A percentile compares a stretch with the other conserved stretches of the same genome.
phyloP scores from a whole-genome alignment of 2,329 filamentous ascomycete genomes.

The Alternaria viburni region DNA sequence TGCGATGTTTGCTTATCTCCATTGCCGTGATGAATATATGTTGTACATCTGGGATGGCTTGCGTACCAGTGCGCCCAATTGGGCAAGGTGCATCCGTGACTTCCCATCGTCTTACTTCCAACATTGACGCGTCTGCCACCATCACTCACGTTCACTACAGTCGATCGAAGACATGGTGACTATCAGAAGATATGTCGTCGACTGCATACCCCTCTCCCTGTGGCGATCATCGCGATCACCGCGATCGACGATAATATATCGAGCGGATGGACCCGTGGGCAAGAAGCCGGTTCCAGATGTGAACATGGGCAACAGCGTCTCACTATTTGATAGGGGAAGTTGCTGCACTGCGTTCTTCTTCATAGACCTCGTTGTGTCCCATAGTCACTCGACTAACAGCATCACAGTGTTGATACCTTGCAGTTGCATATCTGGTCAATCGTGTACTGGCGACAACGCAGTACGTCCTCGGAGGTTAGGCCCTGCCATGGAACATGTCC shows the following conservation, averaged over 20 bases:
- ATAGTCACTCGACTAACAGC: not conserved
- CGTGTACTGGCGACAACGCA: not conserved
- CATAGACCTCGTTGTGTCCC: not conserved
- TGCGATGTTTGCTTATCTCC: not conserved
- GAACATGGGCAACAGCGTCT: not conserved
- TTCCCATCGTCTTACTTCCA: not conserved
- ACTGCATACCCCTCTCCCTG: not conserved
- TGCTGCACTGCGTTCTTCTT: not conserved
- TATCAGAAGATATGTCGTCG: not conserved
- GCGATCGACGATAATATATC: not conserved
- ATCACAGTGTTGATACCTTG: not conserved
- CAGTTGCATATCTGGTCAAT: not conserved
- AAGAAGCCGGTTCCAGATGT: not conserved
- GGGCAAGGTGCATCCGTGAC: not conserved
- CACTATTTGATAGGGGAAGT: not conserved
- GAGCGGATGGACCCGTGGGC: not conserved
- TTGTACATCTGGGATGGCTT: not conserved
- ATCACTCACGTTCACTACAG: not conserved
- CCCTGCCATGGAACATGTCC: rapidly evolving
- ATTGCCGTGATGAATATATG: not conserved
- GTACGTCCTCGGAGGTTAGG: not conserved
- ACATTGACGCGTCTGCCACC: not conserved
- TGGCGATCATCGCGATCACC: not conserved
- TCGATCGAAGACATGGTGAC: not conserved
- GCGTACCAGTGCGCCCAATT: not conserved